Conservation (phyloP, 2,329 filamentous ascomycete genomes). For the Lasiodiplodia sp. region DNA sequence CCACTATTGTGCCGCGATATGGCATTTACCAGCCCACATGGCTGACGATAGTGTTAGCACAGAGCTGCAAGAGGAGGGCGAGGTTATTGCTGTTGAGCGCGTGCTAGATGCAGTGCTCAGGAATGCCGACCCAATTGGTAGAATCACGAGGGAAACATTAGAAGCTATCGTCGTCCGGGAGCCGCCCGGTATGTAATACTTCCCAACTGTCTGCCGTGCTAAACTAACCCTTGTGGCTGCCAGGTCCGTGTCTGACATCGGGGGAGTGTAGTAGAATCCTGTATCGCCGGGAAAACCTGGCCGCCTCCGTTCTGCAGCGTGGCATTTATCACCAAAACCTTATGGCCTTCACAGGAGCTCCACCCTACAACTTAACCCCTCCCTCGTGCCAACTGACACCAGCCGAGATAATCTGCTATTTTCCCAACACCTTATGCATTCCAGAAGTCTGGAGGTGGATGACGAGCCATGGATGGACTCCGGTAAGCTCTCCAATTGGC, state of each 20-base stretch:
- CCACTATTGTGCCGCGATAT: neutral
- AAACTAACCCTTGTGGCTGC: neutral
- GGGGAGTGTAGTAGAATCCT: slow-evolving; percentile 1
- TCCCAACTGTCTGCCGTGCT: neutral
- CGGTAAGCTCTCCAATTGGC: neutral
- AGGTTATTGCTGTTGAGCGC: neutral
- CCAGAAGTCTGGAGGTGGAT: slow-evolving; percentile 15
- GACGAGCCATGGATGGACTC: neutral
- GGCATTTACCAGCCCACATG: neutral
- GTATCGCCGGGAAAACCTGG: neutral
- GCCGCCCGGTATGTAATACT: neutral
- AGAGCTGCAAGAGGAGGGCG: neutral
- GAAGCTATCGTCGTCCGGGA: neutral
- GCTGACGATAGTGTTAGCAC: neutral
- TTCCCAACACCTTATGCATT: neutral
- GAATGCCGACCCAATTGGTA: neutral
- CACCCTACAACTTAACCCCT: neutral
- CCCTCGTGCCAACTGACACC: slow-evolving; percentile 6
- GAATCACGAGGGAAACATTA: neutral
- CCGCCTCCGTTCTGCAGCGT: neutral
- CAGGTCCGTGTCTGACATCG: neutral
- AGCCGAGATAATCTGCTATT: slow-evolving; percentile 6
- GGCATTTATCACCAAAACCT: neutral
- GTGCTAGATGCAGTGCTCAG: slow-evolving; percentile 5
- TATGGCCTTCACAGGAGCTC: neutral